phyloP scores from a whole-genome alignment of 345 rosid species.

The Boechera retrofracta region DNA sequence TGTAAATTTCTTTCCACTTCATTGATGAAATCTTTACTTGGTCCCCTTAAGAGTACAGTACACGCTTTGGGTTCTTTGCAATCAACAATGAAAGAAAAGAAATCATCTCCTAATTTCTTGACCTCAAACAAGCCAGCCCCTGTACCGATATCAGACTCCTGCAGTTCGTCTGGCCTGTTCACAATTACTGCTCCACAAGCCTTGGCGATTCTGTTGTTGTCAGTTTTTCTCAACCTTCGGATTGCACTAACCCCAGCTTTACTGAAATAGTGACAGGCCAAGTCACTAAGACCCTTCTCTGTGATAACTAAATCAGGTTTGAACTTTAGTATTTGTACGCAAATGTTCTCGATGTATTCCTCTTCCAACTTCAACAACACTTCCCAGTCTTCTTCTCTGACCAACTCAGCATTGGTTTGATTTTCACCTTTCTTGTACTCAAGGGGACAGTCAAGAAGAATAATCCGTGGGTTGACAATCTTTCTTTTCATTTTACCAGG shows the following conservation, averaged over 20 bases:
- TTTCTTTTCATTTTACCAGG: constrained; percentile 98
- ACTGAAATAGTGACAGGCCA: constrained; percentile 91
- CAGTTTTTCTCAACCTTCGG: constrained; percentile 89
- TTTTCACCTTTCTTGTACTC: constrained; percentile 99
- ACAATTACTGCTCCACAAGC: constrained; percentile 96
- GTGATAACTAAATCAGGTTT: constrained; percentile 92
- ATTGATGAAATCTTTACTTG: constrained; percentile 96
- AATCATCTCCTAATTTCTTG: constrained; percentile 94
- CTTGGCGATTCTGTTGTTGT: constrained; percentile 94
- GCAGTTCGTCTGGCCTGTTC: constrained; percentile 91
- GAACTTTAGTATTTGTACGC: constrained; percentile 84
- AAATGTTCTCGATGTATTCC: constrained; percentile 84
- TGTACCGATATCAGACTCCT: constrained; percentile 96
- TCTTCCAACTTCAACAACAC: constrained; percentile 89
- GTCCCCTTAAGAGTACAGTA: constrained; percentile 91
- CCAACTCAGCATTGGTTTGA: constrained; percentile 95
- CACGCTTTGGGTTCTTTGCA: constrained; percentile 98
- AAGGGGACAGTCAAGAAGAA: constrained; percentile 90
- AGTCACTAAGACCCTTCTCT: constrained; percentile 96
- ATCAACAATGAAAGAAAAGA: constrained; percentile 84
- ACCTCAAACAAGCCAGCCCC: constrained; percentile 97
- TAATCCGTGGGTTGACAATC: constrained; percentile 80
- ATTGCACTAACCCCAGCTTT: constrained; percentile 97
- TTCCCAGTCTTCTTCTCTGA: constrained; percentile 93
- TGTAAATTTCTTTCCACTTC: constrained; percentile 98